Percentiles rank a stretch among this genome's conserved stretches.
phyloP scores from a whole-genome alignment of 164 flowering plant species.

The Liquidambar formosana region DNA sequence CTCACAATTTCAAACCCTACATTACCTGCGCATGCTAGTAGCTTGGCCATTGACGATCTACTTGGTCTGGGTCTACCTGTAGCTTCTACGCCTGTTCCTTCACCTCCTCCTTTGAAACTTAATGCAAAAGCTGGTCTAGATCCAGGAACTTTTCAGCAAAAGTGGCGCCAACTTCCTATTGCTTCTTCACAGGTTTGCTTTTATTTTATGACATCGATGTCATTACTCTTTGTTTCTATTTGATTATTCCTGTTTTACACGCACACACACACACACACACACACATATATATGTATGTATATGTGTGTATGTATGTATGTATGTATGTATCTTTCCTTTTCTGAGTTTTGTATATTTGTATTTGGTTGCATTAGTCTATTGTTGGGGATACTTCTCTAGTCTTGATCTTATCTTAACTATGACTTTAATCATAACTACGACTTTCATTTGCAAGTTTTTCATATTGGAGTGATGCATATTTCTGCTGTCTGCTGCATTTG shows the following conservation, averaged over 20 bases:
- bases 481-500: background rate
- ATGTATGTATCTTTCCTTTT: background rate
- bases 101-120: conserved; percentile 70
- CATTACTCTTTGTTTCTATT: background rate
- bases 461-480: background rate
- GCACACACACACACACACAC: background rate
- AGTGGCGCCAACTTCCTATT: conserved; percentile 87
- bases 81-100: conserved; percentile 34
- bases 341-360: background rate
- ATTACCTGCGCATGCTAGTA: conserved; percentile 30
- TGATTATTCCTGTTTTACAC: background rate
- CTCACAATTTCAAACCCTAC: conserved; percentile 35
- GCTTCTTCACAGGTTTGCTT: conserved; percentile 69
- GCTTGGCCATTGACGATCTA: conserved; percentile 74
- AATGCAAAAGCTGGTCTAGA: conserved; percentile 76
- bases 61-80: conserved; percentile 55
- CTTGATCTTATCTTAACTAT: background rate
- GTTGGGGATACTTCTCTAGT: background rate
- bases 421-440: no score
- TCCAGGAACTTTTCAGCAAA: conserved; percentile 85
- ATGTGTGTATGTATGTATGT: no score
- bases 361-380: background rate
- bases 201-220: background rate
- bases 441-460: background rate
- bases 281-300: no score